phyloP scores from a whole-genome alignment of 768 basidiomycete genomes.

The Russula sp. region DNA sequence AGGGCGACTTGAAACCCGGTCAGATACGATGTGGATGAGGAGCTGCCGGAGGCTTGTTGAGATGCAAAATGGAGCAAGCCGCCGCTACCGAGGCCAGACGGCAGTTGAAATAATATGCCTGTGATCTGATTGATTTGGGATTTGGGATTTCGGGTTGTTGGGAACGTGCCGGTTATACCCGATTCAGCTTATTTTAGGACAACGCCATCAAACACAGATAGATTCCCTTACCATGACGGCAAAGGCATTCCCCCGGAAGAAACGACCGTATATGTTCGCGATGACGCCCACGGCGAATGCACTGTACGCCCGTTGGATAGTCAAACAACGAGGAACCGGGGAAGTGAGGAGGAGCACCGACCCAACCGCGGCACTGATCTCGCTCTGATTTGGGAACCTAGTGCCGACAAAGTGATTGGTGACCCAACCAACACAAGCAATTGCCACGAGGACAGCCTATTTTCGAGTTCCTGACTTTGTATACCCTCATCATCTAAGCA shows the following conservation, averaged over 20 bases:
- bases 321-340: constrained; percentile 15
- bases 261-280: constrained; percentile 72
- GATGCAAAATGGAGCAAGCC: constrained; percentile 72
- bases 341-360: constrained; percentile 32
- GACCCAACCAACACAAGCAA: constrained; percentile 71
- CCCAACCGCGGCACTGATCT: constrained; percentile 78
- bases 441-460: constrained; percentile 53
- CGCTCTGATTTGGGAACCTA: constrained; percentile 63
- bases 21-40: constrained; percentile 52
- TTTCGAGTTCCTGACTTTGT: background rate
- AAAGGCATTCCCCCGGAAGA: constrained; percentile 72
- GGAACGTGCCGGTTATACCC: too few species aligned
- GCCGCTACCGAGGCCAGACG: constrained; percentile 75
- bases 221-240: constrained; percentile 64
- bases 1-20: constrained; percentile 73
- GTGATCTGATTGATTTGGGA: constrained; percentile 49
- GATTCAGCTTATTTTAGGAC: background rate
- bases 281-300: constrained; percentile 78
- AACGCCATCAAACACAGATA: background rate
- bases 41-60: constrained; percentile 50
- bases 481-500: background rate
- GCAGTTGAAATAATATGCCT: constrained; percentile 81
- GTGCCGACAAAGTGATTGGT: constrained; percentile 68
- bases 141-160: too few species aligned
- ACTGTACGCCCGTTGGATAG: constrained; percentile 35